Conservation (phyloP, 192 early-diverging fungal species). For the Gaertneriomyces sp. region DNA sequence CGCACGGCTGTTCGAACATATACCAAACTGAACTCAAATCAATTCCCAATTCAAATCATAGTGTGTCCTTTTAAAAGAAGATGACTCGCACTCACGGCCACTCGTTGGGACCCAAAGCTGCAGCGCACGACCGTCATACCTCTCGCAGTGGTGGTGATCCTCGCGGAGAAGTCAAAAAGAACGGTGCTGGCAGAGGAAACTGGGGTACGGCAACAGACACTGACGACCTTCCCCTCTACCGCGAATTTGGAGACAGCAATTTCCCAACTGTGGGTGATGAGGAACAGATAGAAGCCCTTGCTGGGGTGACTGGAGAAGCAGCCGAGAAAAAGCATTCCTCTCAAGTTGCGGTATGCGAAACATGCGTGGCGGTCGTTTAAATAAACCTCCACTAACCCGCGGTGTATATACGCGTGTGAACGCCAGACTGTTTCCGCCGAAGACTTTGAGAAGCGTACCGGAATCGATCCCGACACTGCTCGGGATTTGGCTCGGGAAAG, state of each 20-base stretch:
- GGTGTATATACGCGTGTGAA: too few species aligned
- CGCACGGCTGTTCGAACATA: neutral
- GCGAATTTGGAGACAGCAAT: conserved; percentile 1
- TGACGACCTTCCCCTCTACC: neutral
- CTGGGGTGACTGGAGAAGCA: neutral
- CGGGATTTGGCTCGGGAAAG: neutral
- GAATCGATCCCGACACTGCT: conserved; percentile 1
- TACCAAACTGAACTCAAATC: neutral
- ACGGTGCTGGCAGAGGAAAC: conserved; percentile 1
- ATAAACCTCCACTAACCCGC: too few species aligned
- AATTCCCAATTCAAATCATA: too few species aligned
- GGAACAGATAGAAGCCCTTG: neutral
- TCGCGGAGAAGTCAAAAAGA: conserved; percentile 1
- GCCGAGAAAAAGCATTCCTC: too few species aligned
- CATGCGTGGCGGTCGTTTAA: too few species aligned
- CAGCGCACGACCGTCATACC: neutral
- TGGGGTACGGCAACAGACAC: conserved; percentile 2
- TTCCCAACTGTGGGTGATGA: neutral
- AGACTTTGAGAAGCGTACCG: neutral
- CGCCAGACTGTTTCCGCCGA: neutral
- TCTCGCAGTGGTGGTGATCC: neutral
- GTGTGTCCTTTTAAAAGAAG: neutral
- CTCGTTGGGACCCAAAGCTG: neutral
- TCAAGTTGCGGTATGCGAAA: too few species aligned
- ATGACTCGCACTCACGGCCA: conserved; percentile 5